Evolutionary conservation across 345 rosid species (phyloP), one percentile per base, ranked within the genome.

Genomic region (Pistacia atlantica): DNA sequence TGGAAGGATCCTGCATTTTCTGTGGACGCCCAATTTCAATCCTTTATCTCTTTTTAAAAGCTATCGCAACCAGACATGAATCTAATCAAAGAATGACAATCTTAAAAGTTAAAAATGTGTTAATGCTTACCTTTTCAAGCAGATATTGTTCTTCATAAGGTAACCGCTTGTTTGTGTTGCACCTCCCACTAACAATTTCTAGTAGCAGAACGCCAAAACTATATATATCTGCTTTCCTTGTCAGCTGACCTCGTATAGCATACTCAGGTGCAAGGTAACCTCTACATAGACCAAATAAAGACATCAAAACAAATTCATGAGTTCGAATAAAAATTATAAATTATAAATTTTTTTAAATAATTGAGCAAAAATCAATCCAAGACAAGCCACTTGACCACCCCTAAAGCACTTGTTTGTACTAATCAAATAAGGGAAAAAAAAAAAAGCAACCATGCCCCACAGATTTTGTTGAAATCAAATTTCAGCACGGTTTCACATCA

Each of bases 241-340:
- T 91, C 79, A 91, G 51, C 71, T 91, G 92, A 63, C 91, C 96
- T 56, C 90, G 83, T 71, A 89, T 66, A 8, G 93, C 96, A 75
- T 91, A 91, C 75, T 91, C 96, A 5, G 96, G 96, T 48, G 96
- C 96, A 16, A 91, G 76, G 80, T 91, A 91, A 63, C 96, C 96
- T 80, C 93, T 91, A 75, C 17, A 71, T 42, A 52, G 64, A 73
- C 48, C 52, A 73, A 56, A 65, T 16, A 60, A 77, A 4, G 64
- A 48, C 37, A 80, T 38, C 22, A 3, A 49, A 57, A 35, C 12
- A 65, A 62, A 10, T 49, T 22, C 49, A 28, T 16, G 28, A 35
- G 51, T 12, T 65, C 17, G 12, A 65, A 25, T 59, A 60, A 65
- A 55, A 58, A 25, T 31, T 10, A 4, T 11, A 25, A 4, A n/a